Evolutionary conservation across 75 land plant species (phyloP).

Genomic region (Chamaecyparis obtusa): DNA sequence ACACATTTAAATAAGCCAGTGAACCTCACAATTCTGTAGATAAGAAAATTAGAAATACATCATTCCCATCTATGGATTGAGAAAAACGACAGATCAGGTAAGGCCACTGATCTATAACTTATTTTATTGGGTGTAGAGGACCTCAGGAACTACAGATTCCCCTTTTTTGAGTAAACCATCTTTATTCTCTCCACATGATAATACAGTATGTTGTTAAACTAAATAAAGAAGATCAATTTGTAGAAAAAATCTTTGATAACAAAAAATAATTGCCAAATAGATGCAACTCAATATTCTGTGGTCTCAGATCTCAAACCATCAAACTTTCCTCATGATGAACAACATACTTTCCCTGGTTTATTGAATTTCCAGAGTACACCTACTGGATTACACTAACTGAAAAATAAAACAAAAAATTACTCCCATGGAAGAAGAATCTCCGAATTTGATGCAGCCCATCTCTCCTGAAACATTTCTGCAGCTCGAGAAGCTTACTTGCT

Average conservation of each 20-base stretch:
- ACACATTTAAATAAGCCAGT: neutral
- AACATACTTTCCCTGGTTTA: neutral
- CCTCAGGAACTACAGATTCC: neutral
- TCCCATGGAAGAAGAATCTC: neutral
- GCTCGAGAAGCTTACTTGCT: constrained; percentile 2
- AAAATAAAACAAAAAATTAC: neutral
- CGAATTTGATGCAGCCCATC: neutral
- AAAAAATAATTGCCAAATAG: neutral
- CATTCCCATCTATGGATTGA: neutral
- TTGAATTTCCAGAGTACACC: neutral
- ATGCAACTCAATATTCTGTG: neutral
- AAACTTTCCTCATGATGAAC: neutral
- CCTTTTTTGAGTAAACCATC: neutral
- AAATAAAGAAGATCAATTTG: neutral
- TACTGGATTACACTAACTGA: neutral
- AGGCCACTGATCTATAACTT: neutral
- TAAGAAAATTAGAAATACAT: neutral
- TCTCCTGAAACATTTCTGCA: neutral
- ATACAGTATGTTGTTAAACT: neutral
- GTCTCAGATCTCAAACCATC: neutral
- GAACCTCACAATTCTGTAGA: neutral
- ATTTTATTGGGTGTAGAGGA: neutral
- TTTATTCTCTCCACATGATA: neutral
- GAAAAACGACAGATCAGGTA: neutral
- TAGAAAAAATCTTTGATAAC: neutral